phyloP scores from a whole-genome alignment of 192 early-diverging fungal species.

The Allomyces macrogynus region DNA sequence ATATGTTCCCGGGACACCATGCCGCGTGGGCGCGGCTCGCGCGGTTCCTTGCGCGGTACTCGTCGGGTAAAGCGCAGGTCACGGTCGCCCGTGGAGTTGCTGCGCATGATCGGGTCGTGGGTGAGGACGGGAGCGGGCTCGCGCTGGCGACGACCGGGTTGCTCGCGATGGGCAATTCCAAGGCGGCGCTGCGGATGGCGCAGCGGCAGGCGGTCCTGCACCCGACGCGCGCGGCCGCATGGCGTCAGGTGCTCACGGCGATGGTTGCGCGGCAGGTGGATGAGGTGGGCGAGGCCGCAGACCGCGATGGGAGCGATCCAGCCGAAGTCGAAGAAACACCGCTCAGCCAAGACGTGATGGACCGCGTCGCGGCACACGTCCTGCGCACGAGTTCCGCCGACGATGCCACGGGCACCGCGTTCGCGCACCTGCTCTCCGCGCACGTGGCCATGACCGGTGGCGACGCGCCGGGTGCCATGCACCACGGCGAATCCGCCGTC shows the following conservation, averaged over 20 bases:
- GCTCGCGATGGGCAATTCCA: no score
- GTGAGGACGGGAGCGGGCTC: no score
- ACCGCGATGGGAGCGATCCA: background rate
- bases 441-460: background rate
- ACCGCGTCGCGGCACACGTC: background rate
- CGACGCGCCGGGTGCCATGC: background rate
- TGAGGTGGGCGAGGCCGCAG: background rate
- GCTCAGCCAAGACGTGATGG: background rate
- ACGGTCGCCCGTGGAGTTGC: background rate
- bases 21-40: background rate
- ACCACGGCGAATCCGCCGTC: background rate
- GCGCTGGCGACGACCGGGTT: no score
- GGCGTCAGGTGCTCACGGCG: background rate
- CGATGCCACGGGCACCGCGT: background rate
- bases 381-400: background rate
- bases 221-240: no score
- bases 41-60: background rate
- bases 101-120: no score
- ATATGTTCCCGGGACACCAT: background rate
- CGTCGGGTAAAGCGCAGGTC: background rate
- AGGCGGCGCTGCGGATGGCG: no score
- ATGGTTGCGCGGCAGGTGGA: background rate
- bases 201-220: no score
- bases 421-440: background rate
- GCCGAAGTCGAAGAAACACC: background rate